Evolutionary conservation across 169 alveolate genomes (phyloP).

Genomic region (Plasmodium berghei): DNA sequence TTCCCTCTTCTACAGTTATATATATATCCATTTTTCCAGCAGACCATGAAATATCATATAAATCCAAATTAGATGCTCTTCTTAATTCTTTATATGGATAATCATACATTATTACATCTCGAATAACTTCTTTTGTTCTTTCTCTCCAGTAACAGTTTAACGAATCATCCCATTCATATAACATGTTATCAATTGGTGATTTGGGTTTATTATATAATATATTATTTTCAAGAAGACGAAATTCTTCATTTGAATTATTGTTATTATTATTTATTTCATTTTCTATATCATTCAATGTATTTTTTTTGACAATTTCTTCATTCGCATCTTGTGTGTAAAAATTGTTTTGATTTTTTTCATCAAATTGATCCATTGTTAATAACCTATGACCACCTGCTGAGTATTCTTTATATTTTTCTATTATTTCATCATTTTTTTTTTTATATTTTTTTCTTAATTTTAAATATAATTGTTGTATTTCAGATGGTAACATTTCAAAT

Average conservation of each 20-base stretch:
- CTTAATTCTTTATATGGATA: slow-evolving; percentile 82
- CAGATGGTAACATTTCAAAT: slow-evolving; percentile 78
- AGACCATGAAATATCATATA: slow-evolving; percentile 86
- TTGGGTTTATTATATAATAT: slow-evolving; percentile 80
- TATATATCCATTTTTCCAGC: slow-evolving; percentile 82
- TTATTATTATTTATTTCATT: background rate
- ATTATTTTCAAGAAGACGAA: slow-evolving; percentile 79
- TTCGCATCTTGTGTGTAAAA: background rate
- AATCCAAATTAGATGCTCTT: slow-evolving; percentile 82
- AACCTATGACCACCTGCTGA: background rate
- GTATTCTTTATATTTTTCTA: background rate
- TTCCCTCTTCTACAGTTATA: slow-evolving; percentile 75
- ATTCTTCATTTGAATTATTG: background rate
- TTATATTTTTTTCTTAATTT: slow-evolving; percentile 13
- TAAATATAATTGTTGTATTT: slow-evolving; percentile 77
- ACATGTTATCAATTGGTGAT: slow-evolving; percentile 78
- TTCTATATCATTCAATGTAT: background rate
- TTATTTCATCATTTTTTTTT: background rate
- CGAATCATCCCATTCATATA: slow-evolving; percentile 86
- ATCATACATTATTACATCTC: slow-evolving; percentile 85
- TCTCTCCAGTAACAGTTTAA: slow-evolving; percentile 83
- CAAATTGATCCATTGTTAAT: background rate
- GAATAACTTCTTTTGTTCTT: slow-evolving; percentile 82
- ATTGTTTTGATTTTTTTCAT: background rate
- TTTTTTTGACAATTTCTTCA: background rate